Evolutionary conservation across 1,284 basidiomycete species (phyloP).

Genomic region (Moesziomyces sp.): DNA sequence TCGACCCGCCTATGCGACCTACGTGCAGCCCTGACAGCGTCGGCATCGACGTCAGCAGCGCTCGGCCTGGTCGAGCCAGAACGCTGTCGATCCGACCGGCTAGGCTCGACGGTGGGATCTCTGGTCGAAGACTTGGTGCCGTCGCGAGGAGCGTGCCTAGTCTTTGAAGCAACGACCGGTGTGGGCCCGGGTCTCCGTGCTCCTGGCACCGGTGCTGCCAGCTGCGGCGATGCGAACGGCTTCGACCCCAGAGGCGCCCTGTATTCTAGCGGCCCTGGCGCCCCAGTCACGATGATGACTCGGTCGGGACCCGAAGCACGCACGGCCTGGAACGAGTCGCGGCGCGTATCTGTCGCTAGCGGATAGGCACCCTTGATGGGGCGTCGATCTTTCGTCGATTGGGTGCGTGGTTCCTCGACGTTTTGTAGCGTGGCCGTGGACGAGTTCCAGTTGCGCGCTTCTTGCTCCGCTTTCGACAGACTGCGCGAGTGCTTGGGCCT

Average conservation of each 20-base stretch:
- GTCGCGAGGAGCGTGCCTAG: constrained; percentile 8
- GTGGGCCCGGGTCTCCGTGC: constrained; percentile 9
- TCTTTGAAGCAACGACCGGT: constrained; percentile 1
- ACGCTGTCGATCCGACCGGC: constrained; percentile 13
- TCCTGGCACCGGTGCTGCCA: not conserved
- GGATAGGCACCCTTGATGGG: constrained; percentile 13
- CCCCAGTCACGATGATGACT: constrained; percentile 15
- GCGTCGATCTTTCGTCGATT: constrained; percentile 8
- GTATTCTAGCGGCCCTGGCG: not conserved
- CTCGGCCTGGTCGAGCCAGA: not conserved
- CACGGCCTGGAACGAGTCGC: constrained; percentile 25
- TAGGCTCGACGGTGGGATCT: constrained; percentile 4
- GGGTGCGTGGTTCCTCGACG: constrained; percentile 12
- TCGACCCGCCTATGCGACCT: constrained; percentile 8
- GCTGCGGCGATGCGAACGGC: too few species aligned
- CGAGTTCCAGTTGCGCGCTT: constrained; percentile 25
- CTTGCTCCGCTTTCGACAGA: constrained; percentile 10
- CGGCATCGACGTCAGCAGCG: not conserved
- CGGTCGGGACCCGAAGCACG: constrained; percentile 24
- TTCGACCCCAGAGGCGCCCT: not conserved
- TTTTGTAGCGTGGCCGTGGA: constrained; percentile 19
- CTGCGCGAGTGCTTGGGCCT: constrained; percentile 14
- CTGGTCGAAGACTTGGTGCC: not conserved
- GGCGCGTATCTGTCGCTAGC: constrained; percentile 1
- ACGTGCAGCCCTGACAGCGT: not conserved